phyloP scores from a whole-genome alignment of 2,329 filamentous ascomycete species.

The Beauveria caledonica region DNA sequence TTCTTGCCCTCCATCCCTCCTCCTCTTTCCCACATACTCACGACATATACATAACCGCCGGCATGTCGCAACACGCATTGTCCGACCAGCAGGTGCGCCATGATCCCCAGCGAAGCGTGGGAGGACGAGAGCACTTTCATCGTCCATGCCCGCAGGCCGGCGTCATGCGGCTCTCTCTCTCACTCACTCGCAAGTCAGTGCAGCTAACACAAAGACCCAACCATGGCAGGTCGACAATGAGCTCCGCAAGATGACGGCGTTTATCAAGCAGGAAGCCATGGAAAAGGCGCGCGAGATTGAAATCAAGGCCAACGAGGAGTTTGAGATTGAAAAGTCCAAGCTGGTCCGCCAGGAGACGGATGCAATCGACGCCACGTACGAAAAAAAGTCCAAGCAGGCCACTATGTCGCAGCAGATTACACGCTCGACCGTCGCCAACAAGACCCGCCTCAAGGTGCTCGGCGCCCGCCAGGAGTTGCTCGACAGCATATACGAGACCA shows the following conservation, averaged over 20 bases:
- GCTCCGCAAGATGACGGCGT: conserved; percentile 99
- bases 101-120: conserved; percentile 9
- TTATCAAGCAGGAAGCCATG: conserved; percentile 96
- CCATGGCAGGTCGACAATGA: conserved; percentile 76
- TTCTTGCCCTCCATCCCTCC: not conserved
- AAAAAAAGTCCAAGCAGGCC: conserved; percentile 99
- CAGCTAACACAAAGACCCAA: not conserved
- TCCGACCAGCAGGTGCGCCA: conserved; percentile 85
- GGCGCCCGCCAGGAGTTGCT: conserved; percentile 82
- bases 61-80: conserved; percentile 93
- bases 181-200: not conserved
- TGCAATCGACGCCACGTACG: conserved; percentile 84
- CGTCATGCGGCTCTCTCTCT: not conserved
- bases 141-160: conserved; percentile 3
- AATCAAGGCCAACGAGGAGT: conserved; percentile 98
- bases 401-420: conserved; percentile 99
- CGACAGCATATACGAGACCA: conserved; percentile 78
- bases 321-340: conserved; percentile 98
- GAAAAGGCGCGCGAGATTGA: conserved; percentile 97
- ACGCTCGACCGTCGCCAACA: conserved; percentile 91
- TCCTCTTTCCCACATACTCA: not conserved
- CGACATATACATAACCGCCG: conserved; percentile 32
- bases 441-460: conserved; percentile 84
- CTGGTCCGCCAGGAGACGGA: conserved; percentile 92
- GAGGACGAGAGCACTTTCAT: not conserved